A percentile compares a stretch with the other conserved stretches of the same genome.
These are phyloP conservation scores for Trichosanthes cucumerina DNA, from an alignment of 306 rosid genomes.

Conservation along the genomic window DNA sequence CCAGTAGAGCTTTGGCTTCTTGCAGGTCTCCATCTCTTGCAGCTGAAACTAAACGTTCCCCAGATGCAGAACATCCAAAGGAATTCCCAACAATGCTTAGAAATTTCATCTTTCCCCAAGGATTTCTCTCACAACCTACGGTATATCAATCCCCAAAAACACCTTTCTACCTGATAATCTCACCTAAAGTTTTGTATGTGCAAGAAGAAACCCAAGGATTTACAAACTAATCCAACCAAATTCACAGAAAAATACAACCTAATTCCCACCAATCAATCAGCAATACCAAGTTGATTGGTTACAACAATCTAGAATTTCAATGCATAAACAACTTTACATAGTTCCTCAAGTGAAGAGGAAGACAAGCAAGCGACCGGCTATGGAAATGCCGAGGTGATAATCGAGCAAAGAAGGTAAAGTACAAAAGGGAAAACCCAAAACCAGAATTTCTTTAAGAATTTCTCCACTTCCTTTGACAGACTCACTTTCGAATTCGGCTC, in stretches of 20 bases:
- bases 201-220: neutral
- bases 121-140: neutral
- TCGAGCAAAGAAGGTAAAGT: neutral
- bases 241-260: neutral
- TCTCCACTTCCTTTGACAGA: neutral
- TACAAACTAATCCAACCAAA: neutral
- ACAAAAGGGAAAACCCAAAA: neutral
- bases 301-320: neutral
- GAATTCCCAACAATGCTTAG: conserved; percentile 88
- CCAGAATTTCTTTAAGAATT: neutral
- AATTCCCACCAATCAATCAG: conserved; percentile 9
- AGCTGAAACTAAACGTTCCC: conserved; percentile 94
- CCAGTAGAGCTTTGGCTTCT: conserved; percentile 94
- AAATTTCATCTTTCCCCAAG: conserved; percentile 38
- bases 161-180: neutral
- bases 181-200: neutral
- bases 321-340: neutral
- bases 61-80: conserved; percentile 97
- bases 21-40: conserved; percentile 98
- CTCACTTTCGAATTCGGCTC: neutral
- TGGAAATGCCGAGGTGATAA: conserved; percentile 30
- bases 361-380: too few species aligned
- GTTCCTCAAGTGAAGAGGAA: neutral
- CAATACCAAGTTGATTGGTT: neutral
- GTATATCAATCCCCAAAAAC: neutral